Base-by-base conservation (phyloP, 169 alveolate genomes). In the Babesia caballi region DNA sequence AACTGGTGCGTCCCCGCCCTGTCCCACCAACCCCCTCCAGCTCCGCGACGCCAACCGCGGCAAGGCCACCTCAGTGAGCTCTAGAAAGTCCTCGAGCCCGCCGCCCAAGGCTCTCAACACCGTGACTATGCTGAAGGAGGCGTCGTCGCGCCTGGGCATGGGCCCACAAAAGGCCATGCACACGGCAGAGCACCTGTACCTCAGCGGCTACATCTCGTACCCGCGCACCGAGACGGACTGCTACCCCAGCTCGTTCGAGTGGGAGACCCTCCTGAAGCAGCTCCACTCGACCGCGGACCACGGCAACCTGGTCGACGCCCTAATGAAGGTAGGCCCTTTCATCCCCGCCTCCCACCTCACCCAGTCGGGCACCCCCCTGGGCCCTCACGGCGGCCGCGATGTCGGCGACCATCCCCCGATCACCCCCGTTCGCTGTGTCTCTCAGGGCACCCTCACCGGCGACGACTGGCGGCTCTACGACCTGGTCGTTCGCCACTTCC, bases 381-480 rank as follows among this genome's bases (percentile, higher is more conserved):
- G 73, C 17, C 73, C 73, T 12, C 73, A 49, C 3, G 90, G 89
- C 49, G 99, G 99, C n/a, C 72, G 76, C 17, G 97, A 96, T 81
- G 95, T 91, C 21, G 98, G 98, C 0, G 99, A 96, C 68, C 99
- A 96, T 72, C 99, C 99, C 15, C 99, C 99, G 8, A 96, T 96
- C 17, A 94, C 98, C 0, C 98, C 98, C 0, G 95, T 94, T 33
- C 40, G 90, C 58, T 35, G 51, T 27, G 68, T 21, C 5, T 28
- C 65, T 3, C 53, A 50, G 27, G 65, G 68, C 28, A 28, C 32
- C 11, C 21, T 67, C 33, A 52, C 78, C 0, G 65, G 68, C 3
- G 78, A 67, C 9, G 78, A 67, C 23, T 53, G 65, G 66, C 9
- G 56, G 5, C 36, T 67, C 32, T 67, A 67, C 41, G 65, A 52